Evolutionary conservation across 768 basidiomycete genomes (phyloP), one percentile per base, ranked within the genome.

Genomic region (Tulasnella sp.): DNA sequence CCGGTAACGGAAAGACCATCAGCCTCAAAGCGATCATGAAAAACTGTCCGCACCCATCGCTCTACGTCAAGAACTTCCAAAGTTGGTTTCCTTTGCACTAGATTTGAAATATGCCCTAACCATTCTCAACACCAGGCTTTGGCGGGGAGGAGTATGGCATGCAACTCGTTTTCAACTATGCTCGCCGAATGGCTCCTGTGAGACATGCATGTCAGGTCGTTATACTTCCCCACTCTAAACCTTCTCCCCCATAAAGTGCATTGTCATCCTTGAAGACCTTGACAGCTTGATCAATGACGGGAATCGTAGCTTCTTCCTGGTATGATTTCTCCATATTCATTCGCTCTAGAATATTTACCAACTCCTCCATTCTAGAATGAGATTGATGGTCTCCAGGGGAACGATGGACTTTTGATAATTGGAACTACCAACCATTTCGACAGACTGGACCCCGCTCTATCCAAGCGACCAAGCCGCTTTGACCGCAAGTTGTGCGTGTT

Each of bases 371-470:
- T 61, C 7, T 18, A 40, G 44, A 74, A 78, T 26, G 72, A 80
- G 74, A 18, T 78, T 13, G 94, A 95, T 80, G 94, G 94, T 0
- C 83, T 95, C 42, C 90, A 91, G 82, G 88, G 90, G 40, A 95
- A 95, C 81, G 90, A 94, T 79, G 94, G 94, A 0, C 80, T 96
- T 13, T 87, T 95, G 39, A 85, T 95, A 81, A 90, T 95, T 77
- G 91, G 88, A 23, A 90, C 93, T 1, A 95, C 94, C 35, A 96
- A 95, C 82, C 93, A 95, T 83, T 91, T 94, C 79, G 92, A 94
- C 57, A 85, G 87, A 69, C 88, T 95, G 57, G 94, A 95, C 82
- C 90, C 92, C 42, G 92, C 91, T 9, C 83, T 96, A 79, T 91
- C 92, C 80, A 89, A 86, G 57, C 88, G 94, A 26, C 94, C 94